Evolutionary conservation across 331 rosid genomes (phyloP), one percentile per base, ranked within the genome.

Genomic region (Stylosanthes scabra): DNA sequence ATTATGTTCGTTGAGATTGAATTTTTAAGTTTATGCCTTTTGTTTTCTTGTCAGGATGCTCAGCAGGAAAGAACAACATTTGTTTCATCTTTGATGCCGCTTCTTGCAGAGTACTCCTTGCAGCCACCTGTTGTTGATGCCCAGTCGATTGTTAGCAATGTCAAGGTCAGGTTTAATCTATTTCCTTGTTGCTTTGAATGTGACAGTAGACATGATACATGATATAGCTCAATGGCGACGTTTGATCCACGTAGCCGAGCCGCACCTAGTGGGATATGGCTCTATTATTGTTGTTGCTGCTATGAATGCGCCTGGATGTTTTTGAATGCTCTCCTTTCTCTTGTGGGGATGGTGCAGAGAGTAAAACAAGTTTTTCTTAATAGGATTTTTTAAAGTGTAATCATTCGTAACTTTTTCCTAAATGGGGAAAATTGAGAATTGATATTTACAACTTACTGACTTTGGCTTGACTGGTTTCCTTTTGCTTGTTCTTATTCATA

Each of bases 51-150:
- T 72, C 86, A 95, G 98, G 98, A 95, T 78, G 93, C 96, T 49
- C 98, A 92, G 72, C 98, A 92, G 77, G 99, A 95, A 88, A 86
- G 97, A 75, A 76, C 97, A 47, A 92, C 92, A 29, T 95, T 92
- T 77, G 82, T 95, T 77, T 88, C 96, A 54, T 90, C 89, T 71
- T 83, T 95, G 86, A 83, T 95, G 83, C 97, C 99, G 65, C 95
- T 95, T 84, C 92, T 95, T 54, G 88, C 91, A 29, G 98, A 95
- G 76, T 92, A 95, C 86, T 86, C 99, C 8, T 75, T 95, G 83
- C 99, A 88, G 83, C 99, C 96, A 27, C 84, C 89, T 2, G 90
- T 79, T 72, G 74, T 80, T 66, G 98, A 93, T 82, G 98, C 98
- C 46, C 98, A 87, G 64, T 89, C 98, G 15, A 91, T 93, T 83